Evolutionary conservation across 2,329 filamentous ascomycete species (phyloP).

Genomic region (Pseudogymnoascus sp.): DNA sequence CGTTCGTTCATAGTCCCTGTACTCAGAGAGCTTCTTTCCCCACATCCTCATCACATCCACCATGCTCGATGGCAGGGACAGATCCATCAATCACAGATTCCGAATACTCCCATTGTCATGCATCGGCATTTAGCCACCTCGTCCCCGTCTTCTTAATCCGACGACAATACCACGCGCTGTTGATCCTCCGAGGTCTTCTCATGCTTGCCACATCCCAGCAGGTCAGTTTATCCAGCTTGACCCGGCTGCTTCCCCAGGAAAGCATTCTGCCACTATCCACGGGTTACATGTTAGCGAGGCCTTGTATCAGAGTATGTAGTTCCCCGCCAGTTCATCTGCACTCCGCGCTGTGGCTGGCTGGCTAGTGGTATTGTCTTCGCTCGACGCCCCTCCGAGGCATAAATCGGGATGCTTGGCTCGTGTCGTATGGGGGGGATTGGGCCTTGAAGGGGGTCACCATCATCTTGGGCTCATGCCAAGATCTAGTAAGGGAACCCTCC

Average conservation of each 20-base stretch:
- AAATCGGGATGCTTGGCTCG: neutral
- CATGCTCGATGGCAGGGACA: neutral
- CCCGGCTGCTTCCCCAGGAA: neutral
- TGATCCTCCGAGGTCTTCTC: neutral
- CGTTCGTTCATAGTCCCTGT: neutral
- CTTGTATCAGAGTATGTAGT: neutral
- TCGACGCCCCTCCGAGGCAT: neutral
- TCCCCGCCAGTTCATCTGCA: neutral
- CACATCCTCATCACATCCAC: neutral
- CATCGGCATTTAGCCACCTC: neutral
- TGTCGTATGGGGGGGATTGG: neutral
- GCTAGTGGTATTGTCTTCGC: neutral
- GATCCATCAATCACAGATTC: neutral
- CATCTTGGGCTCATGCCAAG: neutral
- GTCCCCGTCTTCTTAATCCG: neutral
- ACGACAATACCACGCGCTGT: neutral
- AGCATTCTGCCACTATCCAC: neutral
- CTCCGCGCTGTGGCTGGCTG: neutral
- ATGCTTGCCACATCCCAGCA: neutral
- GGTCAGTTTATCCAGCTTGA: neutral
- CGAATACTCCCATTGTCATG: neutral
- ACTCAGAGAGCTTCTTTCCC: neutral
- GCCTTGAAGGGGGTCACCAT: neutral
- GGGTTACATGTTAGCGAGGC: neutral
- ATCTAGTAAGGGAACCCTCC: neutral